These are phyloP conservation scores for Spatholobus suberectus DNA, from an alignment of 306 rosid species.

Conservation along the genomic window DNA sequence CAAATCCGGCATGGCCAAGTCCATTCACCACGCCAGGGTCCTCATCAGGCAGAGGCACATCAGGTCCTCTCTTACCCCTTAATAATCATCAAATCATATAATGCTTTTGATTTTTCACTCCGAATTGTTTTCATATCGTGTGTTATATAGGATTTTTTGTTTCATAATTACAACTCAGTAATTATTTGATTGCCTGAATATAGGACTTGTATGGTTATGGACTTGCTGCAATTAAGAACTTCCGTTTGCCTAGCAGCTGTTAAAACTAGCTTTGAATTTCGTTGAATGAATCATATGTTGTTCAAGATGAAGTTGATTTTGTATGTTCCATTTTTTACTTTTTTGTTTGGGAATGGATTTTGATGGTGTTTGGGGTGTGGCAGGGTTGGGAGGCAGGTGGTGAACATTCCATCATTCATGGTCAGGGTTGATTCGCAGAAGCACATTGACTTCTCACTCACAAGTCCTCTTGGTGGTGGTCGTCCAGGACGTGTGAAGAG, in stretches of 20 bases:
- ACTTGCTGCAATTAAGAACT: too few relatives aligned
- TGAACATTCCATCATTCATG: constrained; percentile 75
- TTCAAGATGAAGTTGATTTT: background rate
- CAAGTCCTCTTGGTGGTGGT: constrained; percentile 77
- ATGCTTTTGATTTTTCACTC: background rate
- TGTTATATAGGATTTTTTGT: background rate
- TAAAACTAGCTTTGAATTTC: too few relatives aligned
- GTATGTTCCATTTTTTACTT: background rate
- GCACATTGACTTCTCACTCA: constrained; percentile 75
- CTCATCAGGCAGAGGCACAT: constrained; percentile 72
- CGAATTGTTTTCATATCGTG: background rate
- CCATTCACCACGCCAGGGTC: constrained; percentile 73
- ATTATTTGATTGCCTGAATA: background rate
- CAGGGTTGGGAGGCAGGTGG: constrained; percentile 85
- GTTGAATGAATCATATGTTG: background rate
- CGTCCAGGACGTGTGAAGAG: constrained; percentile 77
- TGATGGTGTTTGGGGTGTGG: background rate
- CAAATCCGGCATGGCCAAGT: constrained; percentile 76
- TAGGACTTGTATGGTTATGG: background rate
- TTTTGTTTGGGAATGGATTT: background rate
- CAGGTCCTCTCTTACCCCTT: constrained; percentile 38
- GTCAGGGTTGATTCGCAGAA: constrained; percentile 76
- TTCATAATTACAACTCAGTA: background rate
- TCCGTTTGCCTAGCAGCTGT: too few relatives aligned
- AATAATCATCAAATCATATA: too few relatives aligned